Base-by-base conservation (phyloP, 2,329 filamentous ascomycete species). In the Chaetothyriales sp. region DNA sequence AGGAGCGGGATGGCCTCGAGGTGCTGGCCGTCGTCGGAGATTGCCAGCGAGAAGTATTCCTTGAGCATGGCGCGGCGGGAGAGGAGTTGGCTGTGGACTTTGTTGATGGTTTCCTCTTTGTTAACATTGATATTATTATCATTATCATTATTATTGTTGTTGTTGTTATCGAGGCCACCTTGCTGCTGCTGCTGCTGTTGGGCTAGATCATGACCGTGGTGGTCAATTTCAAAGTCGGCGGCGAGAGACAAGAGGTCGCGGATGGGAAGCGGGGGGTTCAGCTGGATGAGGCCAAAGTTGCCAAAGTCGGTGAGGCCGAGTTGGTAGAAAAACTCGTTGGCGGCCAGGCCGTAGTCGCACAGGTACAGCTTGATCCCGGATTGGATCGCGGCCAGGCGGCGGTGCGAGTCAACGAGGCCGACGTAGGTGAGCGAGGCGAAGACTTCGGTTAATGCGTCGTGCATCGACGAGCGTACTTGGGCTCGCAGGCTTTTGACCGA, bases 281-380 rank as follows among this genome's bases (percentile, higher is more conserved):
- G 87, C 9, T 78, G 80, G 52, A 98, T 88, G 19, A 74, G 67
- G 2, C 92, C 92, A 62, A 95, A 95, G 64, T 98, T 98, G 1
- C 84, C 87, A 67, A 98, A 98, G 63, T 98, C 88, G 0, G 88
- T 94, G 36, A 98, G 76, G 0, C 88, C 90, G 18, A 96, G 70
- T 68, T 98, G 92, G 69, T 98, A 98, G 65, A 96, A 93, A 65
- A 90, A 93, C 60, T 96, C 90, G 55, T 81, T 84, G 64, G 80
- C 85, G 1, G 85, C 71, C 64, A 90, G 81, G 9, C 88, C 92
- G 62, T 98, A 98, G 66, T 98, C 92, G 49, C 98, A 75, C 19
- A 98, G 77, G 65, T 85, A 95, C 6, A 98, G 76, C 64, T 89
- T 94, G 7, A 96, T 84, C 12, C 90, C 92, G 36, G 86, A 82